Evolutionary conservation across 805 yeast species (phyloP), one percentile per base, ranked within the genome.

Genomic region (Maudiozyma barnettii): DNA sequence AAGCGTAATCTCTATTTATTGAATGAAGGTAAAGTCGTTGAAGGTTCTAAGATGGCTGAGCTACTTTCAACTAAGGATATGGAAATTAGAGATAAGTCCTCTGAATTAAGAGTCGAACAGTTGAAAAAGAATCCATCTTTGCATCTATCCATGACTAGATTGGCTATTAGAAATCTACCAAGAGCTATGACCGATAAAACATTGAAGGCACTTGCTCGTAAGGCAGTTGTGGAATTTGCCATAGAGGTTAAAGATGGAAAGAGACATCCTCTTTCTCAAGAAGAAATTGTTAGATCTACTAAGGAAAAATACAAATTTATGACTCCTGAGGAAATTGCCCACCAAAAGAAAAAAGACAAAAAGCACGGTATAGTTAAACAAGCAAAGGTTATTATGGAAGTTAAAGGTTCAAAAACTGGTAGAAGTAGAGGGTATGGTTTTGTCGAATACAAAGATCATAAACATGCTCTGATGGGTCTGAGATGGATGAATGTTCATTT

Each of bases 371-470:
- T 93, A 37, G 95, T 93, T 3, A 82, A 78, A 65, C 98, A 93
- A 68, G 84, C 97, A 22, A 93, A 93, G 70, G 82, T 93, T 54
- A 84, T 93, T 52, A 84, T 79, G 74, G 99, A 93, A 68, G 85
- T 87, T 40, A 91, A 90, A 64, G 95, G 89, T 7, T 73, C 91
- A 8, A 83, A 82, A 22, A 67, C 74, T 26, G 99, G 99, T 48
- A 77, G 99, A 66, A 82, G 93, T 60, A 82, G 97, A 72, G 99
- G 99, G 51, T 93, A 91, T 60, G 99, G 99, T 53, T 91, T 93
- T 74, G 67, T 93, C 41, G 98, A 93, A 68, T 89, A 75, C 66
- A 81, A 89, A 67, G 95, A 90, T 66, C 99, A 93, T 66, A 84
- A 84, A 66, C 65, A 82, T 52, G 98, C 99, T 1, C 74, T 93